phyloP scores from a whole-genome alignment of 2,329 filamentous ascomycete genomes.

The Xylaria hypoxylon region DNA sequence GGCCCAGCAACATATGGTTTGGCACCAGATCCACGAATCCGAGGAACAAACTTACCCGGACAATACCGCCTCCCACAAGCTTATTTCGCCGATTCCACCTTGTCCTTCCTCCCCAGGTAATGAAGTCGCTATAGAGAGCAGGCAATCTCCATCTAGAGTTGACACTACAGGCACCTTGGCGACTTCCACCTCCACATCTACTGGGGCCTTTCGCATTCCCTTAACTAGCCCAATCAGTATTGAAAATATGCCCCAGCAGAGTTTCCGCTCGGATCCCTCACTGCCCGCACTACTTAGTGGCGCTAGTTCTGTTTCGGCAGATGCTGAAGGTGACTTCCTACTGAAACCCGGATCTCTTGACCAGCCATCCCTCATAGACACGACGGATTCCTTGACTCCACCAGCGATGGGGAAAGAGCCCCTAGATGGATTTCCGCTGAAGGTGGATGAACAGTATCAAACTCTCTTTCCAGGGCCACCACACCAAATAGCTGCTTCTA shows the following conservation, averaged over 20 bases:
- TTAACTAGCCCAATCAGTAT: conserved; percentile 64
- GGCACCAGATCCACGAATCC: conserved; percentile 51
- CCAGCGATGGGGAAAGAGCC: conserved; percentile 63
- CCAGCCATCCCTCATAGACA: conserved; percentile 60
- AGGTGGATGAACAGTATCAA: conserved; percentile 49
- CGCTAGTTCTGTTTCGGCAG: conserved; percentile 72
- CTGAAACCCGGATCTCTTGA: conserved; percentile 61
- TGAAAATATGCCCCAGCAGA: conserved; percentile 53
- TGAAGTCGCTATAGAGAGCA: conserved; percentile 51
- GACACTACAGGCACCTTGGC: conserved; percentile 59
- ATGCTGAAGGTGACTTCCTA: conserved; percentile 71
- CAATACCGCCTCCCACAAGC: conserved; percentile 40
- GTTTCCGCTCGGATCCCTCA: conserved; percentile 73
- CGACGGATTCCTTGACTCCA: conserved; percentile 66
- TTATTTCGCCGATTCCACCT: conserved; percentile 9
- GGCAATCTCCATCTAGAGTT: conserved; percentile 53
- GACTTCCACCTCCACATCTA: conserved; percentile 65
- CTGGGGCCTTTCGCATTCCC: conserved; percentile 61
- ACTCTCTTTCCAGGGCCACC: conserved; percentile 43
- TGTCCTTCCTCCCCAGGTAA: conserved; percentile 59
- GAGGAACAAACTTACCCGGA: conserved; percentile 51
- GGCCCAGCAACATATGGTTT: conserved; percentile 51
- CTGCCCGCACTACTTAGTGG: conserved; percentile 72
- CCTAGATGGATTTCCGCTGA: conserved; percentile 60
- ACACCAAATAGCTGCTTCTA: conserved; percentile 39